phyloP scores from a whole-genome alignment of 1,139 yeast genomes.

The Kodamaea arcana region DNA sequence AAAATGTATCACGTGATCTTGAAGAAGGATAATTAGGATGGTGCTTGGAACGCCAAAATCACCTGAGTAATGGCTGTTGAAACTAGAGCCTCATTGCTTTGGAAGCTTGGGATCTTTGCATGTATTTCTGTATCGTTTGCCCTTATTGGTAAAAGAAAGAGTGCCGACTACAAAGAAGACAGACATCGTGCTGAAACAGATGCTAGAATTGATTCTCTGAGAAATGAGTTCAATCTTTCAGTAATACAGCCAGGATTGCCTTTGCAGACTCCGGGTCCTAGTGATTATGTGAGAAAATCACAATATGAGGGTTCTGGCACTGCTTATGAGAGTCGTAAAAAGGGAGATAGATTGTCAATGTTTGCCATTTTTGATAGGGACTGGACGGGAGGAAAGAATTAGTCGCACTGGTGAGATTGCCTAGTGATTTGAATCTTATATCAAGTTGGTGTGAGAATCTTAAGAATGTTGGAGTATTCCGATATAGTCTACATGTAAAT shows the following conservation, averaged over 20 bases:
- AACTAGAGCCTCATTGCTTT: conserved; percentile 33
- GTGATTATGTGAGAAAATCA: conserved; percentile 38
- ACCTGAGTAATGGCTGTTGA: conserved; percentile 19
- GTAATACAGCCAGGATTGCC: conserved; percentile 39
- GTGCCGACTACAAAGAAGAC: conserved; percentile 31
- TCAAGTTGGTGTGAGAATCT: no score
- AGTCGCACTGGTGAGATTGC: no score
- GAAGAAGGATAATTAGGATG: no score
- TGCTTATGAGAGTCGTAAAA: conserved; percentile 51
- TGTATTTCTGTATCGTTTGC: conserved; percentile 31
- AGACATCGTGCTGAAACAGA: conserved; percentile 39
- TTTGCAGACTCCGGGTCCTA: conserved; percentile 18
- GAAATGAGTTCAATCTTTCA: conserved; percentile 28
- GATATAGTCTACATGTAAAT: no score
- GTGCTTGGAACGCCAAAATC: no score
- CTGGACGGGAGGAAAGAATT: background rate
- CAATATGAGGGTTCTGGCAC: conserved; percentile 65
- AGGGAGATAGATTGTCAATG: conserved; percentile 35
- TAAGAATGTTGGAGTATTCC: no score
- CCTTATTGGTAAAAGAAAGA: conserved; percentile 35
- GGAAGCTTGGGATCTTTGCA: conserved; percentile 34
- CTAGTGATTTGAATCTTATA: no score
- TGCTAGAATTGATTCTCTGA: conserved; percentile 30
- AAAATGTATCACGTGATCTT: no score
- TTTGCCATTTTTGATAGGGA: conserved; percentile 14